Evolutionary conservation across 1,284 basidiomycete genomes (phyloP).

Genomic region (Lignosus rhinocerotis): DNA sequence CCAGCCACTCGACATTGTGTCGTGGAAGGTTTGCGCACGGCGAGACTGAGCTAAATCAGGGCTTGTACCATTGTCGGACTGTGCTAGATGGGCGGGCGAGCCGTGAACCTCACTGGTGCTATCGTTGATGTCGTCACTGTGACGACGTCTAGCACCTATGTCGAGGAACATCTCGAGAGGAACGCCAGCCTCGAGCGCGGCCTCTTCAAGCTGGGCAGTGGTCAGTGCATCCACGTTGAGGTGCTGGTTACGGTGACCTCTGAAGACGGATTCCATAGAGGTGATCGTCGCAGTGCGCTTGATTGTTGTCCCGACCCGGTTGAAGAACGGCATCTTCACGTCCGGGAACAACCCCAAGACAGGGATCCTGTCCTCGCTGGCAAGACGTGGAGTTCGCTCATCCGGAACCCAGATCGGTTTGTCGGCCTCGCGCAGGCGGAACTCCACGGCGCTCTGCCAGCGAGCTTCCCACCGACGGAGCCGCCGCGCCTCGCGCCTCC

Average conservation of each 20-base stretch:
- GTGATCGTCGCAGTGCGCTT: slow-evolving; percentile 14
- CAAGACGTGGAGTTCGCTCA: slow-evolving; percentile 8
- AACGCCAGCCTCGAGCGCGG: slow-evolving; percentile 64
- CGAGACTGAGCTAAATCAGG: slow-evolving; percentile 12
- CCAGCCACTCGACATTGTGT: slow-evolving; percentile 29
- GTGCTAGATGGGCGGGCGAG: neutral
- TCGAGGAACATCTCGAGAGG: slow-evolving; percentile 48
- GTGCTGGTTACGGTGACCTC: slow-evolving; percentile 44
- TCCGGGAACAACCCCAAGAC: slow-evolving; percentile 24
- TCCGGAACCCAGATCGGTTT: slow-evolving; percentile 54
- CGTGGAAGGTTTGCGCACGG: slow-evolving; percentile 26
- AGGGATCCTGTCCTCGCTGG: slow-evolving; percentile 22
- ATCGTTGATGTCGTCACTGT: neutral
- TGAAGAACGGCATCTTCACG: slow-evolving; percentile 13
- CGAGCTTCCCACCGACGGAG: slow-evolving; percentile 44
- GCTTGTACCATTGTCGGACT: neutral
- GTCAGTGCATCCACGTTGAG: slow-evolving; percentile 62
- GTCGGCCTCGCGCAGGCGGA: slow-evolving; percentile 51
- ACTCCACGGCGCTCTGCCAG: slow-evolving; percentile 60
- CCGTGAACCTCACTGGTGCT: neutral
- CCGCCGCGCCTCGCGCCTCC: slow-evolving; percentile 39
- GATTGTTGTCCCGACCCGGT: slow-evolving; percentile 8
- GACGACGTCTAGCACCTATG: slow-evolving; percentile 13
- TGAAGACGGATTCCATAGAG: slow-evolving; percentile 18
- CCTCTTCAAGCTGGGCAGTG: slow-evolving; percentile 51